A percentile compares a stretch with the other conserved stretches of the same genome.
Evolutionary conservation across 2,329 filamentous ascomycete genomes (phyloP).

Genomic region (Plectosphaerella plurivora): DNA sequence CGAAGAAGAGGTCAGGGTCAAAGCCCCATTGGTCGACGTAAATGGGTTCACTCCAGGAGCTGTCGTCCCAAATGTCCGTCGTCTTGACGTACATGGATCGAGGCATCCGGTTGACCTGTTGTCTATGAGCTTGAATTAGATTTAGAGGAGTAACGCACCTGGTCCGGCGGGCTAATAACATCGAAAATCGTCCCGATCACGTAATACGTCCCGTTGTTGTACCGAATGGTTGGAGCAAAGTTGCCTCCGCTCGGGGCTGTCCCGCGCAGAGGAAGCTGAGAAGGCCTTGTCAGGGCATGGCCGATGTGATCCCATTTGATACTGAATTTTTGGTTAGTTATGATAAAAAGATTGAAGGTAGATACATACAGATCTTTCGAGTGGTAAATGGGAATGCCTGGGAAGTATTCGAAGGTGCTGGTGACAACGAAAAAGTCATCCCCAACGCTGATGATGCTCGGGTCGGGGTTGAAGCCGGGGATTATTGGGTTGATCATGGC

Average conservation of each 20-base stretch:
- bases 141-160: not conserved
- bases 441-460: constrained; percentile 8
- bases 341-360: no score
- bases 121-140: no score
- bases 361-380: constrained; percentile 8
- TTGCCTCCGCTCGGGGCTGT: constrained; percentile 11
- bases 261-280: constrained; percentile 10
- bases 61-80: constrained; percentile 9
- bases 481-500: constrained; percentile 10
- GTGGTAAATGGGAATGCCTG: constrained; percentile 10
- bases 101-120: constrained; percentile 8
- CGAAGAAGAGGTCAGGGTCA: constrained; percentile 10
- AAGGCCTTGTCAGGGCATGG: constrained; percentile 8
- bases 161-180: constrained; percentile 10
- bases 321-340: not conserved
- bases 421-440: constrained; percentile 11
- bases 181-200: constrained; percentile 10
- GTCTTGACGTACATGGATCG: constrained; percentile 11
- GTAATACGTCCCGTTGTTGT: constrained; percentile 9
- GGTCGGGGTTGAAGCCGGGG: constrained; percentile 12
- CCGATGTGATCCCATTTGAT: constrained; percentile 12
- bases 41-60: constrained; percentile 10
- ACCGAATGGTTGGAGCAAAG: constrained; percentile 9
- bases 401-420: constrained; percentile 11
- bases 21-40: constrained; percentile 14